phyloP scores from a whole-genome alignment of 306 rosid species.

The Echinosophora koreensis region DNA sequence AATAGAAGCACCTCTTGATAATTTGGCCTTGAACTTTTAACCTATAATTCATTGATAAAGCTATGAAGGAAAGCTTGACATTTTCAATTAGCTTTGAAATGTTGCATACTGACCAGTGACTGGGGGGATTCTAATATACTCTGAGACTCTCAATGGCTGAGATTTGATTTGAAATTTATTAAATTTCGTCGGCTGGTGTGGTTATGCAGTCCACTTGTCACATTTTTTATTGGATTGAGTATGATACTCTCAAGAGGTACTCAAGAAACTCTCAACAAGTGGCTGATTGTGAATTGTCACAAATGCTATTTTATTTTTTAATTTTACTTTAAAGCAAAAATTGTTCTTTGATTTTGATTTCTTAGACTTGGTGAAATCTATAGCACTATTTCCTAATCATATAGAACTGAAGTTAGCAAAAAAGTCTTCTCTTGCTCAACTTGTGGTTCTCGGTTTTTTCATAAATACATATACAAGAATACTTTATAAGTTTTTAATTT shows the following conservation, averaged over 20 bases:
- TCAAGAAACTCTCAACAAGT: too few relatives aligned
- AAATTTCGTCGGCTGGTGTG: too few relatives aligned
- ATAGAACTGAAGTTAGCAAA: background rate
- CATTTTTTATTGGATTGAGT: too few relatives aligned
- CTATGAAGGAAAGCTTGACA: background rate
- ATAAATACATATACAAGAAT: background rate
- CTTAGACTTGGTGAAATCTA: background rate
- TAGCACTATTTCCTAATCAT: background rate
- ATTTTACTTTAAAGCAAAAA: background rate
- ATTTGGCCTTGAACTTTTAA: background rate
- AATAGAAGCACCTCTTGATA: background rate
- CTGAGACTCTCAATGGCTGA: too few relatives aligned
- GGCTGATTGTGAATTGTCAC: background rate
- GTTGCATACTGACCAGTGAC: background rate
- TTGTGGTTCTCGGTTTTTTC: background rate
- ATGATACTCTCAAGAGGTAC: too few relatives aligned
- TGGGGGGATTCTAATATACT: too few relatives aligned
- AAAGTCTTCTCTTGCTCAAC: constrained; percentile 21
- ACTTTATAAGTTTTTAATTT: background rate
- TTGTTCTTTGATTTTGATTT: background rate
- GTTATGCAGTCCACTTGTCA: too few relatives aligned
- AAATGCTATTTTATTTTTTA: background rate
- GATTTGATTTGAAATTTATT: too few relatives aligned
- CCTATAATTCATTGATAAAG: background rate
- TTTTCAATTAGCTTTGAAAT: background rate